Conservation (phyloP, 2,329 filamentous ascomycete species). For the Graphilbum fragrans region DNA sequence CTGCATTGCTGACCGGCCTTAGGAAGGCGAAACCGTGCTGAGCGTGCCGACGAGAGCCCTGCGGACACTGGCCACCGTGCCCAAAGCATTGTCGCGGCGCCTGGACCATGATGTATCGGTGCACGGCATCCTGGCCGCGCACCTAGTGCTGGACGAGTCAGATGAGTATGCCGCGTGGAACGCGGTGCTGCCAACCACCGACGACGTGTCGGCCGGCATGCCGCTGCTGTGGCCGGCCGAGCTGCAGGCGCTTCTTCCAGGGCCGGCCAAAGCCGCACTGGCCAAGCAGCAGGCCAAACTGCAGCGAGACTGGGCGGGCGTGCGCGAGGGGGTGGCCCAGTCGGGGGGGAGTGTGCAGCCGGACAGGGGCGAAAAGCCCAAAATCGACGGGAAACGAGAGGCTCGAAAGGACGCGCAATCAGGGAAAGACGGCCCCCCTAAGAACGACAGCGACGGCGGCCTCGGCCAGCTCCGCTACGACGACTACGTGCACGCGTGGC, state of each 20-base stretch:
- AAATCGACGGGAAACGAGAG: background rate
- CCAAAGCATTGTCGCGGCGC: slow-evolving; percentile 34
- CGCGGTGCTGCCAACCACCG: slow-evolving; percentile 50
- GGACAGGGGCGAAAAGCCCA: background rate
- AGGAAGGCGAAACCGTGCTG: slow-evolving; percentile 43
- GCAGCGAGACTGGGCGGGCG: slow-evolving; percentile 23
- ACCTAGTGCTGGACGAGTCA: slow-evolving; percentile 43
- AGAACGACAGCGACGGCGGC: background rate
- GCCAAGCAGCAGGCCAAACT: slow-evolving; percentile 36
- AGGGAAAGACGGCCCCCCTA: no score
- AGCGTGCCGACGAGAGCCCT: slow-evolving; percentile 52
- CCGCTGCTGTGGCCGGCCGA: slow-evolving; percentile 35
- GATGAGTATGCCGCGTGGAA: slow-evolving; percentile 45
- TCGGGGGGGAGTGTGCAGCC: background rate
- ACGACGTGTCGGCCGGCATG: slow-evolving; percentile 40
- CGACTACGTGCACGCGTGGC: slow-evolving; percentile 37
- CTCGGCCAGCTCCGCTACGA: slow-evolving; percentile 8
- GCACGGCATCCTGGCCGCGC: slow-evolving; percentile 62
- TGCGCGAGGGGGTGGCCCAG: background rate
- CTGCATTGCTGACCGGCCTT: background rate
- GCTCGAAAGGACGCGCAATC: background rate
- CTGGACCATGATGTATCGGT: slow-evolving; percentile 45
- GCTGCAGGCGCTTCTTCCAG: slow-evolving; percentile 34
- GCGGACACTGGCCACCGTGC: slow-evolving; percentile 50
- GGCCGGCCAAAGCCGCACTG: slow-evolving; percentile 31